Percentiles rank a stretch among this genome's conserved stretches.
Conservation (phyloP, 2,329 filamentous ascomycete species). For the Pseudofabraea citricarpa region DNA sequence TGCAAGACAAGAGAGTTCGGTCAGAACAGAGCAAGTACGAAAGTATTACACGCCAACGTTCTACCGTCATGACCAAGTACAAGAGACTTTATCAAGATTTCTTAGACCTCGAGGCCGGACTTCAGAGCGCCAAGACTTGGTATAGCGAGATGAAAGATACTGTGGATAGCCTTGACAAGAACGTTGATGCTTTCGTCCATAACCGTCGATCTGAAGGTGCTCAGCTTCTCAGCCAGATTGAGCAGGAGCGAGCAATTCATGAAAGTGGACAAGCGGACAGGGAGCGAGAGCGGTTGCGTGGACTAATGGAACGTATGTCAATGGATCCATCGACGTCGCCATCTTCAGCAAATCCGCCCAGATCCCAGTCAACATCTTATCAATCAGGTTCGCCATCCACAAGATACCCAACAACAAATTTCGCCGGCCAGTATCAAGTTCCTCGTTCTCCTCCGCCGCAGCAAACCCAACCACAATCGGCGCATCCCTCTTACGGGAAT, state of each 20-base stretch:
- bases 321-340: slow-evolving; percentile 59
- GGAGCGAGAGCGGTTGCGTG: slow-evolving; percentile 79
- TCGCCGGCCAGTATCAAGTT: slow-evolving; percentile 54
- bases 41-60: slow-evolving; percentile 75
- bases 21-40: slow-evolving; percentile 96
- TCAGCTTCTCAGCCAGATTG: slow-evolving; percentile 79
- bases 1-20: slow-evolving; percentile 91
- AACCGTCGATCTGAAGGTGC: slow-evolving; percentile 89
- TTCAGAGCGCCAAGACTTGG: slow-evolving; percentile 86
- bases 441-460: slow-evolving; percentile 48
- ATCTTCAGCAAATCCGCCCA: slow-evolving; percentile 32
- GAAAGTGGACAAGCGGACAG: slow-evolving; percentile 52
- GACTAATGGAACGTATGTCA: slow-evolving; percentile 93
- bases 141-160: slow-evolving; percentile 96
- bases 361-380: slow-evolving; percentile 26
- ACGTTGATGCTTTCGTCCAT: slow-evolving; percentile 94
- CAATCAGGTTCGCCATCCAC: slow-evolving; percentile 29
- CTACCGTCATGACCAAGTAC: slow-evolving; percentile 78
- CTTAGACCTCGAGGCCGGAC: slow-evolving; percentile 78
- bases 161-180: slow-evolving; percentile 86
- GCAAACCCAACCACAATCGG: slow-evolving; percentile 28
- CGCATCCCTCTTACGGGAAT: slow-evolving; percentile 40
- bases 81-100: slow-evolving; percentile 91
- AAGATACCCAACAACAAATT: slow-evolving; percentile 50
- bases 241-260: slow-evolving; percentile 26